Percentiles rank a stretch among this genome's conserved stretches.
Evolutionary conservation across 257 asterid genomes (phyloP).

Genomic region (Jacaranda copaia): DNA sequence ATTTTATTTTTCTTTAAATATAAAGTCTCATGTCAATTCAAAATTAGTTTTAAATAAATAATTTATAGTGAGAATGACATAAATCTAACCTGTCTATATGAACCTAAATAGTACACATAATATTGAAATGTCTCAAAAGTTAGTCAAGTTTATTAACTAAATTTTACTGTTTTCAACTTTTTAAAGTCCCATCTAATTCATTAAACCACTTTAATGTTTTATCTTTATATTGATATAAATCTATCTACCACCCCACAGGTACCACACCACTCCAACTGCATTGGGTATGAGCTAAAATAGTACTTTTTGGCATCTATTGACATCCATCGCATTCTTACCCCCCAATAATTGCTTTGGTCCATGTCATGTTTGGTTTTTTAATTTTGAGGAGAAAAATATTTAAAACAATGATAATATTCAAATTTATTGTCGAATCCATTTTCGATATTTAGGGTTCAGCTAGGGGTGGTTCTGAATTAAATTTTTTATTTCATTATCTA

Average conservation of each 20-base stretch:
- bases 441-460: too few species aligned
- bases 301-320: background rate
- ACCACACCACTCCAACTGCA: background rate
- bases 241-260: background rate
- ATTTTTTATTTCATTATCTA: too few species aligned
- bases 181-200: background rate
- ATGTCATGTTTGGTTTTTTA: too few species aligned
- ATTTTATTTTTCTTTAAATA: background rate
- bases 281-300: background rate
- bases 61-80: slow-evolving; percentile 21
- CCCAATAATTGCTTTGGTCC: too few species aligned
- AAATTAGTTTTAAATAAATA: background rate
- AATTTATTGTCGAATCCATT: too few species aligned
- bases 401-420: too few species aligned
- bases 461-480: too few species aligned
- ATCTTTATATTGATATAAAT: background rate
- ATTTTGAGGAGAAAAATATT: too few species aligned
- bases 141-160: background rate
- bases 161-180: background rate
- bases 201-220: background rate
- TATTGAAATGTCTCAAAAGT: background rate
- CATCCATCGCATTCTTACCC: too few species aligned
- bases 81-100: slow-evolving; percentile 23
- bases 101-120: background rate
- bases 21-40: background rate